phyloP scores from a whole-genome alignment of 2,329 filamentous ascomycete species.

The Pestalotiopsis fici region DNA sequence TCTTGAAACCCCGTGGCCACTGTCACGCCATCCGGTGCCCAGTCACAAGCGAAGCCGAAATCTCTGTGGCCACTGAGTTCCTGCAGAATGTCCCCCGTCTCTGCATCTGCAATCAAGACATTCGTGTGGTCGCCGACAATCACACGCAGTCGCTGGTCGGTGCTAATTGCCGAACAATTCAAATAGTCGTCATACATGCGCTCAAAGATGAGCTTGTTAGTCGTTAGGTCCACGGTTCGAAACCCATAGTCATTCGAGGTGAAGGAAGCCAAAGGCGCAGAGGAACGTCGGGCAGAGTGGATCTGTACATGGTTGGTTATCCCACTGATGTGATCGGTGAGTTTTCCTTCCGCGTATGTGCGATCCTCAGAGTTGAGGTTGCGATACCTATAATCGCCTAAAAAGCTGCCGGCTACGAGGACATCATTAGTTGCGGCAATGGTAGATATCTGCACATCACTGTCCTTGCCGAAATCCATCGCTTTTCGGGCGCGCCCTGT shows the following conservation, averaged over 20 bases:
- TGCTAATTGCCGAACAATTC: slow-evolving; percentile 74
- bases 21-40: slow-evolving; percentile 76
- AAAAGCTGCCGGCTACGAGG: slow-evolving; percentile 61
- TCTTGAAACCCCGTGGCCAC: slow-evolving; percentile 80
- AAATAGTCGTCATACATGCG: slow-evolving; percentile 60
- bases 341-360: slow-evolving; percentile 43
- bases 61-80: slow-evolving; percentile 66
- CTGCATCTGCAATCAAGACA: slow-evolving; percentile 69
- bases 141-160: slow-evolving; percentile 70
- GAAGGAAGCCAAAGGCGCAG: slow-evolving; percentile 57
- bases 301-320: slow-evolving; percentile 69
- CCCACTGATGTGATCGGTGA: slow-evolving; percentile 49
- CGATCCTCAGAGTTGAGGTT: slow-evolving; percentile 41
- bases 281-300: slow-evolving; percentile 52
- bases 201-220: slow-evolving; percentile 58
- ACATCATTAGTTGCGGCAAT: slow-evolving; percentile 54
- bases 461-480: slow-evolving; percentile 42
- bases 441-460: slow-evolving; percentile 47
- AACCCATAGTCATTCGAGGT: slow-evolving; percentile 64
- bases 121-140: slow-evolving; percentile 71
- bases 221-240: slow-evolving; percentile 58
- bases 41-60: slow-evolving; percentile 76
- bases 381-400: slow-evolving; percentile 55
- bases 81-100: slow-evolving; percentile 60
- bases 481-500: slow-evolving; percentile 45